Conservation (phyloP, 495 filamentous ascomycete genomes). For the Darksidea phi region DNA sequence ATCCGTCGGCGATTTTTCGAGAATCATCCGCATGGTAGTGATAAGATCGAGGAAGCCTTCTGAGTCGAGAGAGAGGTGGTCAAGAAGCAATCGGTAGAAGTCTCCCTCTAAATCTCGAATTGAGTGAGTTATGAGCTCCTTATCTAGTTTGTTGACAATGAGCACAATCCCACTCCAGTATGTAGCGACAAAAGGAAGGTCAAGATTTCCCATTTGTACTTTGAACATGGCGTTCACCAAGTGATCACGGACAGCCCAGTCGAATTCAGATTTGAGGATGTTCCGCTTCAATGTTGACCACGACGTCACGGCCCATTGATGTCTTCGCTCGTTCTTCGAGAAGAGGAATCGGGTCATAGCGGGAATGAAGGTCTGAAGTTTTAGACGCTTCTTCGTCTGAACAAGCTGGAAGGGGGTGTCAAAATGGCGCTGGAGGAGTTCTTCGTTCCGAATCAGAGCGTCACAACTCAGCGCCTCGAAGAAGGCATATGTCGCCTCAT, state of each 20-base stretch:
- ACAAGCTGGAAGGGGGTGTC: constrained; percentile 74
- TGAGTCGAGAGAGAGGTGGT: constrained; percentile 65
- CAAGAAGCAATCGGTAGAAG: constrained; percentile 71
- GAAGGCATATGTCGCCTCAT: constrained; percentile 55
- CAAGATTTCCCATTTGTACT: constrained; percentile 45
- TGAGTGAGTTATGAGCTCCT: constrained; percentile 71
- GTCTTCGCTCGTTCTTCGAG: constrained; percentile 57
- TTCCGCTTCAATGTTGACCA: constrained; percentile 61
- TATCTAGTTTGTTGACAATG: constrained; percentile 68
- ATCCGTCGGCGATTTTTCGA: constrained; percentile 69
- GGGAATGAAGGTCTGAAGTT: constrained; percentile 67
- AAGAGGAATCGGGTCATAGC: constrained; percentile 82
- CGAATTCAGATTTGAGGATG: constrained; percentile 68
- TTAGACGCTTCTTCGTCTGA: constrained; percentile 69
- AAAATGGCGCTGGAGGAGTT: constrained; percentile 59
- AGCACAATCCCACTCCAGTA: constrained; percentile 75
- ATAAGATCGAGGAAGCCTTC: constrained; percentile 61
- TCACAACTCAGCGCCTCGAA: constrained; percentile 66
- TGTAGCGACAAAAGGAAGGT: constrained; percentile 55
- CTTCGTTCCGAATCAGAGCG: constrained; percentile 55
- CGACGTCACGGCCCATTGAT: constrained; percentile 64
- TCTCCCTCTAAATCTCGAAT: constrained; percentile 76
- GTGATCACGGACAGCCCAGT: constrained; percentile 73
- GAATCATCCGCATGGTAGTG: constrained; percentile 61
- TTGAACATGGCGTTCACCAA: constrained; percentile 49